A percentile compares a stretch with the other conserved stretches of the same genome.
phyloP scores from a whole-genome alignment of 768 basidiomycete species.

The Clitopilus hobsonii region DNA sequence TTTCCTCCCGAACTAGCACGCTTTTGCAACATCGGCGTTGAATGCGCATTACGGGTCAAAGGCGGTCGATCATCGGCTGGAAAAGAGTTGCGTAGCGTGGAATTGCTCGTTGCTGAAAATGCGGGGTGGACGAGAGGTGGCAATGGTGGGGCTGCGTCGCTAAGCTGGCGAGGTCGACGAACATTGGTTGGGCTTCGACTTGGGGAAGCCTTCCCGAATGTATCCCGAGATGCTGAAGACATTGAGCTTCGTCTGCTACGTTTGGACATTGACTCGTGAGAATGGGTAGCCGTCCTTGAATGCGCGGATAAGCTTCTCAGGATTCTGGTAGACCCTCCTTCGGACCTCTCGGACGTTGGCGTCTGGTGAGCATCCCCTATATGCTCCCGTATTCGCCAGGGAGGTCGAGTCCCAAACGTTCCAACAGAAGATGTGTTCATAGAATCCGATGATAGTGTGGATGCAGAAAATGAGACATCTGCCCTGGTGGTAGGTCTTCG shows the following conservation, averaged over 20 bases:
- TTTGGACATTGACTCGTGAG: conserved; percentile 8
- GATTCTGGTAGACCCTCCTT: neutral
- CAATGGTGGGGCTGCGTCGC: conserved; percentile 42
- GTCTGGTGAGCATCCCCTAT: neutral
- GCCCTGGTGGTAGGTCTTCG: neutral
- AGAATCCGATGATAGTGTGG: neutral
- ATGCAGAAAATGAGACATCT: neutral
- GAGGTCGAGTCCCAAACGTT: neutral
- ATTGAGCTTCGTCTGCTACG: conserved; percentile 12
- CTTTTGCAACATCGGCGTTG: neutral
- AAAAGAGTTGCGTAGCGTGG: neutral
- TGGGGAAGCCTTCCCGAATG: conserved; percentile 27
- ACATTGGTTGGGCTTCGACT: conserved; percentile 23
- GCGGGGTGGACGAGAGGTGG: conserved; percentile 50
- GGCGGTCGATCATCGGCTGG: neutral
- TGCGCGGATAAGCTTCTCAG: neutral
- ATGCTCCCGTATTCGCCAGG: neutral
- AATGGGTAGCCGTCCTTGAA: conserved; percentile 9
- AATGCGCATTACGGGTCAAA: conserved; percentile 4
- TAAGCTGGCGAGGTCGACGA: conserved; percentile 15
- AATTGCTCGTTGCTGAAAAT: conserved; percentile 14
- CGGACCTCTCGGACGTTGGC: neutral
- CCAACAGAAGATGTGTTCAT: neutral
- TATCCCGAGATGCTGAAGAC: conserved; percentile 22
- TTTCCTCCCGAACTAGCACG: neutral